phyloP scores from a whole-genome alignment of 306 rosid genomes.

The Vigna unguiculata region DNA sequence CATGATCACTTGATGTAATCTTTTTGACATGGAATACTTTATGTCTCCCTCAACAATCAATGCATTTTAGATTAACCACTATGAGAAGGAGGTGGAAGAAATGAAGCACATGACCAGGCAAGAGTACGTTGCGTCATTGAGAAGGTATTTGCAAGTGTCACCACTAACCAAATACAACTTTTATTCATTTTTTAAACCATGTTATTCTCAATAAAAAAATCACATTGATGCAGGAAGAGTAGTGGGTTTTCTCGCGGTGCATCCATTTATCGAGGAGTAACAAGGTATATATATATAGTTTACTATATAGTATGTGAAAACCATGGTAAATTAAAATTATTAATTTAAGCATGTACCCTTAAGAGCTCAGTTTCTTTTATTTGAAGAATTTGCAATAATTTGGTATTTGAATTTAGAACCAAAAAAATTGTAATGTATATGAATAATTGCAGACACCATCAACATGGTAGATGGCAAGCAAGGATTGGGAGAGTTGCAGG shows the following conservation, averaged over 20 bases:
- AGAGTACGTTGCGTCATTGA: constrained; percentile 90
- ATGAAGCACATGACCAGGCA: constrained; percentile 97
- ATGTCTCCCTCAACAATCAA: constrained; percentile 27
- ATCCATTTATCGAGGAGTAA: constrained; percentile 94
- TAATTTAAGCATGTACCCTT: no score
- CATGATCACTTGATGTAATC: background rate
- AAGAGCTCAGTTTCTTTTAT: no score
- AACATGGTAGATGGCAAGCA: constrained; percentile 98
- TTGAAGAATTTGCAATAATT: no score
- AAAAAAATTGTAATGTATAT: no score
- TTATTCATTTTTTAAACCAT: background rate
- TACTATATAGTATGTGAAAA: background rate
- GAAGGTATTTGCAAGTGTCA: constrained; percentile 68
- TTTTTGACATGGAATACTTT: constrained; percentile 11
- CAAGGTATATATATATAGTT: constrained; percentile 80
- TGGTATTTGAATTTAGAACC: no score
- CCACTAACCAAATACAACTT: background rate
- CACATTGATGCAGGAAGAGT: constrained; percentile 71
- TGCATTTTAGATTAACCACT: constrained; percentile 71
- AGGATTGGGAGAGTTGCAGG: constrained; percentile 97
- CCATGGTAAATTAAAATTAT: no score
- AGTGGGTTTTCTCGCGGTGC: constrained; percentile 98
- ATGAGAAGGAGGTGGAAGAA: constrained; percentile 87
- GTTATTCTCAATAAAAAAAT: background rate
- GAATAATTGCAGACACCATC: constrained; percentile 71